Conservation (phyloP, 371 early-diverging fungal genomes). For the Zychaea mexicana region DNA sequence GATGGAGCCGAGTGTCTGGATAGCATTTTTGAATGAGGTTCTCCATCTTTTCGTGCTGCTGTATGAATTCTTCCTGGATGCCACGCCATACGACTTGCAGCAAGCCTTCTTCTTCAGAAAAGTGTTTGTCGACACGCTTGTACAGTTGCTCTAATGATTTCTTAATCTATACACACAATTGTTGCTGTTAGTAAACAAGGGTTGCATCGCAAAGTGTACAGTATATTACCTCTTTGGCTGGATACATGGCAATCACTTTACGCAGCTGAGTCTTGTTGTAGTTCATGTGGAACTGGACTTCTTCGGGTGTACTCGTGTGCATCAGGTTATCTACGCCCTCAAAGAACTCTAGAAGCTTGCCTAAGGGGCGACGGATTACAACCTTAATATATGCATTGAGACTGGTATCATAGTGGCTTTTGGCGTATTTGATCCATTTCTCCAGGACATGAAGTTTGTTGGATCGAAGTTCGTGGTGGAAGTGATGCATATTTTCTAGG, state of each 20-base stretch:
- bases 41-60: constrained; percentile 81
- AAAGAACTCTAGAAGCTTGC: constrained; percentile 92
- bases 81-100: constrained; percentile 91
- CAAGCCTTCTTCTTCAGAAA: constrained; percentile 81
- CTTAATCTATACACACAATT: constrained; percentile 66
- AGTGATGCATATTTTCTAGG: constrained; percentile 93
- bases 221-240: constrained; percentile 76
- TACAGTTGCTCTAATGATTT: constrained; percentile 83
- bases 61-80: constrained; percentile 87
- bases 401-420: constrained; percentile 79
- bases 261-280: constrained; percentile 87
- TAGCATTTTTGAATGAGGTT: constrained; percentile 83
- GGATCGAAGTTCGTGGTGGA: constrained; percentile 76
- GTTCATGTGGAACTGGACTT: constrained; percentile 82
- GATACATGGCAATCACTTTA: constrained; percentile 82
- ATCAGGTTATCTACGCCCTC: constrained; percentile 87
- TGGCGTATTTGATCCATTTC: constrained; percentile 83
- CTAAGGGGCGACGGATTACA: constrained; percentile 86
- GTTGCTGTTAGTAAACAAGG: too few relatives aligned
- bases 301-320: constrained; percentile 79
- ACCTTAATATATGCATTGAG: constrained; percentile 82
- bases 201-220: too few relatives aligned
- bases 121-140: constrained; percentile 93
- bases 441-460: constrained; percentile 71
- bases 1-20: constrained; percentile 76